Base-by-base conservation (phyloP, 306 rosid genomes). In the Quercus dentata region DNA sequence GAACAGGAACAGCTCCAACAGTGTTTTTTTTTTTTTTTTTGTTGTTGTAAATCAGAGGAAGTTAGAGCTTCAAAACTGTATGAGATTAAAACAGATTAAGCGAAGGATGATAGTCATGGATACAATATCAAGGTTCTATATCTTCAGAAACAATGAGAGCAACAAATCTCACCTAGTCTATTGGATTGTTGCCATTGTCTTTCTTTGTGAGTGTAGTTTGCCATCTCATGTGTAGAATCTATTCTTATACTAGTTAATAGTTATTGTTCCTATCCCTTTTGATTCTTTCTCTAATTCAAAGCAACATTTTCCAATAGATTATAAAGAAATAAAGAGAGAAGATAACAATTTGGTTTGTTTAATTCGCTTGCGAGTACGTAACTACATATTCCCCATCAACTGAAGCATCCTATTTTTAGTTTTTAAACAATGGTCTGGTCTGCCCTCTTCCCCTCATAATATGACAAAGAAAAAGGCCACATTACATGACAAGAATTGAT, bases 21-120 rank as follows among this genome's bases (percentile, higher is more conserved):
- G 21, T 73, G 74, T 55, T 74, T 5, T 33, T 31, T 4, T 0
- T 4, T 31, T 35, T 35, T 35, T 35, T 38, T 7, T 7, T 52
- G 69, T 14, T 68, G n/a, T 20, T 25, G 56, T 74, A 44, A 68
- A 49, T 14, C 62, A 21, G 75, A 81, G 76, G 41, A 55, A 52
- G 25, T 41, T 57, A 56, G 59, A 56, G 59, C 46, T 63, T 69
- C 71, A 79, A 76, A 55, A 76, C 71, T 63, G 68, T 58, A 55
- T 73, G 84, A 65, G 86, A 89, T 76, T 63, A 28, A 41, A 49
- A 52, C 19, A 54, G 63, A 71, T 38, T 27, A 72, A 41, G 77
- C 73, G 61, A 64, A 64, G 55, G 78, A 79, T 76, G 74, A 71
- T 75, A 65, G 77, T 79, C 61, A 62, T 70, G 69, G 65, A 27